A percentile compares a stretch with the other conserved stretches of the same genome.
Conservation (phyloP, 169 alveolate genomes). For the Plasmodium knowlesi region DNA sequence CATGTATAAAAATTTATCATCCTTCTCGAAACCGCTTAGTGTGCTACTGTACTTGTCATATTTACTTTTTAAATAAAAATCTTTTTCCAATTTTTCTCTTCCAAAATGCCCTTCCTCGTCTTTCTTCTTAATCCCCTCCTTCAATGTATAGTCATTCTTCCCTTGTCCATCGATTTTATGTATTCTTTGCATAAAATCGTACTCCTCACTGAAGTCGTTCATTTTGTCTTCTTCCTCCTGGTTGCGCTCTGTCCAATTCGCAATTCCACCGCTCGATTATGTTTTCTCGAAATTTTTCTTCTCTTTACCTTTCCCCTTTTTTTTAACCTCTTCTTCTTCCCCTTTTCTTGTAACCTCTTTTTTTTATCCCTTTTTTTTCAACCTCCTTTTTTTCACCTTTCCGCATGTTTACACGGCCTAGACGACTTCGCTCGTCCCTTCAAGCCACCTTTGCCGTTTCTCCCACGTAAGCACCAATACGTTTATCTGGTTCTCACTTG, state of each 20-base stretch:
- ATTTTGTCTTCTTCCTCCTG: background rate
- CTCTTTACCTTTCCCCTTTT: too few species aligned
- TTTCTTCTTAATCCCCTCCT: constrained; percentile 3
- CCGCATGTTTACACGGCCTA: background rate
- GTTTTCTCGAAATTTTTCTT: background rate
- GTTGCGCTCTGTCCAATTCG: background rate
- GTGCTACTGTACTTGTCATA: constrained; percentile 52
- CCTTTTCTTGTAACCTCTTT: too few species aligned
- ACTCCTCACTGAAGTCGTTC: constrained; percentile 70
- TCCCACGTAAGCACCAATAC: background rate
- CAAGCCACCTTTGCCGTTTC: background rate
- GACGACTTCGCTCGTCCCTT: background rate
- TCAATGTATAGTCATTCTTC: constrained; percentile 25
- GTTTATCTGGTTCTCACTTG: background rate
- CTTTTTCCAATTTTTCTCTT: constrained; percentile 49
- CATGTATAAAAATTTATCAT: constrained; percentile 38
- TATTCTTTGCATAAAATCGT: constrained; percentile 74
- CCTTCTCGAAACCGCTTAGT: constrained; percentile 61
- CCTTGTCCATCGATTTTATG: constrained; percentile 60
- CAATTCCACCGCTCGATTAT: background rate
- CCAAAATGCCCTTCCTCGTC: constrained; percentile 30
- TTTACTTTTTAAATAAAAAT: constrained; percentile 54
- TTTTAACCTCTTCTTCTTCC: too few species aligned
- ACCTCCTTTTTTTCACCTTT: background rate
- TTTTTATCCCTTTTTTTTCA: too few species aligned